A percentile compares a stretch with the other conserved stretches of the same genome.
phyloP scores from a whole-genome alignment of 345 rosid species.

The Gossypium turneri region DNA sequence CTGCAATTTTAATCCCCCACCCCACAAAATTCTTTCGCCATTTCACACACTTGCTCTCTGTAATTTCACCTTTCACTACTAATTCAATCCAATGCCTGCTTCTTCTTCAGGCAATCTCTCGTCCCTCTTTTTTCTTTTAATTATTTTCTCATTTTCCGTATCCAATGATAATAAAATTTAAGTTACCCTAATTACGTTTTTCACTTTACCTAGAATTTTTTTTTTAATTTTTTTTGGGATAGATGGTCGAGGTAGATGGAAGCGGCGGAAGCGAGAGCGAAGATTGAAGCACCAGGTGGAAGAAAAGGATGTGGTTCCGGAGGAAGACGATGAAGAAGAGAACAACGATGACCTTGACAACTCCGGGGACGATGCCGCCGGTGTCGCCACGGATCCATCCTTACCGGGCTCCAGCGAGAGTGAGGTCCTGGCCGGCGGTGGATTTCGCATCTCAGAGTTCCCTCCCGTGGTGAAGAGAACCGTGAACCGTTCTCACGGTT shows the following conservation, averaged over 20 bases:
- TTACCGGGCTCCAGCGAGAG: slow-evolving; percentile 31
- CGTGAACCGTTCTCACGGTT: slow-evolving; percentile 74
- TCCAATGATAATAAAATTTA: not conserved
- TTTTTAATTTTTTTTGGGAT: not conserved
- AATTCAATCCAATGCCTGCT: slow-evolving; percentile 10
- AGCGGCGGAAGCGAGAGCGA: slow-evolving; percentile 19
- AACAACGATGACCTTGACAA: slow-evolving; percentile 35
- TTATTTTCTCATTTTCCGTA: not conserved
- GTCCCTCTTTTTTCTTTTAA: not conserved
- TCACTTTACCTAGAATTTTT: not conserved
- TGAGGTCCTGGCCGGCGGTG: slow-evolving; percentile 53
- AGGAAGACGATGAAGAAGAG: slow-evolving; percentile 20
- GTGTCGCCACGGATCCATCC: slow-evolving; percentile 39
- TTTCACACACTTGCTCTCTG: not conserved
- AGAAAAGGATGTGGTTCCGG: slow-evolving; percentile 9
- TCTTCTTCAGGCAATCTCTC: slow-evolving; percentile 13
- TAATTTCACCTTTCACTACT: not conserved
- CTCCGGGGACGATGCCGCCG: slow-evolving; percentile 27
- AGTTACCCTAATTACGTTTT: not conserved
- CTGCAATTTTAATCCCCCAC: not conserved
- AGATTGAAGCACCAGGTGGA: not conserved
- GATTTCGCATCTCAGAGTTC: slow-evolving; percentile 69
- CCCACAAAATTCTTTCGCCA: not conserved
- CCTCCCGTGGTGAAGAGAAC: slow-evolving; percentile 53
- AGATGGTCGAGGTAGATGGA: slow-evolving; percentile 20